A percentile compares a stretch with the other conserved stretches of the same genome.
These are phyloP conservation scores for Amanita phalloides DNA, from an alignment of 768 basidiomycete genomes.

Conservation along the genomic window DNA sequence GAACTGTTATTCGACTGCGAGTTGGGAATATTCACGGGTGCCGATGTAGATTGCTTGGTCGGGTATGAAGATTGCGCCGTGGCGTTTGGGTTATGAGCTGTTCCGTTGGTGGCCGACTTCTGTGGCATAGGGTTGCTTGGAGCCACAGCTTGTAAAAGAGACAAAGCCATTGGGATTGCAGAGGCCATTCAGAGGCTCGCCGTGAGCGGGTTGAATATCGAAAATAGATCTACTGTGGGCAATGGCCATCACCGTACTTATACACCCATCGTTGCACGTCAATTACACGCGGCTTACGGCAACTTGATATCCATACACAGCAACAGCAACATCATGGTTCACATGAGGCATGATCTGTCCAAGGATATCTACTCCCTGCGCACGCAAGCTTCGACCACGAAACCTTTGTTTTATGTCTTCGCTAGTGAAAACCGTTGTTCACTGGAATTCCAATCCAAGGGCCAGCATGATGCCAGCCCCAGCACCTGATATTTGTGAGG, in stretches of 20 bases:
- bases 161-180: constrained; percentile 33
- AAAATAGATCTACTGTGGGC: constrained; percentile 4
- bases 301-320: neutral
- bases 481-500: constrained; percentile 35
- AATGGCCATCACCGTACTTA: constrained; percentile 7
- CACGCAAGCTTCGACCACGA: constrained; percentile 14
- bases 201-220: constrained; percentile 5
- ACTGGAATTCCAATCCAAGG: constrained; percentile 25
- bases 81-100: constrained; percentile 12
- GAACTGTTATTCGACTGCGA: constrained; percentile 13
- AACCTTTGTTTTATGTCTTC: constrained; percentile 25
- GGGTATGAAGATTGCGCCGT: constrained; percentile 15
- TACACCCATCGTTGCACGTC: neutral
- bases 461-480: constrained; percentile 13
- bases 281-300: constrained; percentile 3
- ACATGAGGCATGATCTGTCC: constrained; percentile 3
- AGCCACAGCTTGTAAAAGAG: constrained; percentile 28
- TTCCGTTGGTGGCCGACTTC: constrained; percentile 14
- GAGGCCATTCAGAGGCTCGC: constrained; percentile 22
- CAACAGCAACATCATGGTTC: constrained; percentile 3
- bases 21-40: constrained; percentile 19
- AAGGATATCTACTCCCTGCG: constrained; percentile 10
- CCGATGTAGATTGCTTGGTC: constrained; percentile 17
- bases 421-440: constrained; percentile 28
- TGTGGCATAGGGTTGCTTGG: constrained; percentile 23